A percentile compares a stretch with the other conserved stretches of the same genome.
Conservation (phyloP, 1,284 basidiomycete genomes). For the Neotropicomus parvogracilis region DNA sequence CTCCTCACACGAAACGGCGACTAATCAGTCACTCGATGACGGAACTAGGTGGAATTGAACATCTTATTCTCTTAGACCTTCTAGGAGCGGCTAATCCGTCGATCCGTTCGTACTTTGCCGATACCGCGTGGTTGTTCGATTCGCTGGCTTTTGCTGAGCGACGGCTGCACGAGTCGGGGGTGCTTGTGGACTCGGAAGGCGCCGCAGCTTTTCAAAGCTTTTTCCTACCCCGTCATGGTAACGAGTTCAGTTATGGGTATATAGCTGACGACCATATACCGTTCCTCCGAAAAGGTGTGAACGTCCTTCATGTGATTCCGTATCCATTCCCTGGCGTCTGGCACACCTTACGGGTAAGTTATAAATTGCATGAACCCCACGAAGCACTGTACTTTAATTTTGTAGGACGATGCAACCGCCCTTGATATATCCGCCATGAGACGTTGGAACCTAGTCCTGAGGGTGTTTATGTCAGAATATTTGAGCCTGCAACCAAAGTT, state of each 20-base stretch:
- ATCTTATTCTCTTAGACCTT: constrained; percentile 87
- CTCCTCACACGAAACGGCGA: constrained; percentile 58
- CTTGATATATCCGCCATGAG: constrained; percentile 85
- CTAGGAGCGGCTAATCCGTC: constrained; percentile 71
- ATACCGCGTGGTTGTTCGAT: constrained; percentile 91
- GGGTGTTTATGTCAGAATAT: constrained; percentile 90
- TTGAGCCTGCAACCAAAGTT: constrained; percentile 61
- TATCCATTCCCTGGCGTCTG: constrained; percentile 89
- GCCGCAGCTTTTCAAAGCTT: constrained; percentile 54
- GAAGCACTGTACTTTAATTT: constrained; percentile 3
- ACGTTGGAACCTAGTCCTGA: constrained; percentile 85
- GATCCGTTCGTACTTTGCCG: constrained; percentile 78
- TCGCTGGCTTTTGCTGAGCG: constrained; percentile 65
- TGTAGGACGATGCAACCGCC: constrained; percentile 83
- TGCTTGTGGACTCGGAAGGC: constrained; percentile 41
- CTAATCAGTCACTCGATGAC: constrained; percentile 51
- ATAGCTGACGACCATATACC: constrained; percentile 96
- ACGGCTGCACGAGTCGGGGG: constrained; percentile 59
- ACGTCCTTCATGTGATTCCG: constrained; percentile 87
- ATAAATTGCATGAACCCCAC: constrained; percentile 1
- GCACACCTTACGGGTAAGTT: constrained; percentile 74
- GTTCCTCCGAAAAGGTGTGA: constrained; percentile 83
- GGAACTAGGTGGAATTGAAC: constrained; percentile 78
- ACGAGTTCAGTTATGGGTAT: constrained; percentile 48
- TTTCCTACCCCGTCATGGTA: constrained; percentile 50